Percentiles rank a stretch among this genome's conserved stretches.
phyloP scores from a whole-genome alignment of 805 yeast genomes.

The Yamadazyma philogaea region DNA sequence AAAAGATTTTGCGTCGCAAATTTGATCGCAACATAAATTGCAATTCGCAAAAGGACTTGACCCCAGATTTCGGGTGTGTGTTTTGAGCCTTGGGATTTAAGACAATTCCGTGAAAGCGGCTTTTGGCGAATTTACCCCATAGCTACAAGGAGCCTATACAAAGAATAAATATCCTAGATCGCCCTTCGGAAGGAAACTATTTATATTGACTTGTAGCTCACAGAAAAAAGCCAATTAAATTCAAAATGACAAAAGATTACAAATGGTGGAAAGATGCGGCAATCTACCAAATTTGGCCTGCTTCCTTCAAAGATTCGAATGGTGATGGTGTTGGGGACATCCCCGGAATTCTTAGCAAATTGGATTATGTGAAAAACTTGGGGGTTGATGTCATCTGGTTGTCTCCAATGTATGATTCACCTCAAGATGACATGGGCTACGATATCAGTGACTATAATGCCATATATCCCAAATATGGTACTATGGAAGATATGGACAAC shows the following conservation, averaged over 20 bases:
- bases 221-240: background rate
- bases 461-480: constrained; percentile 52
- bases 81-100: background rate
- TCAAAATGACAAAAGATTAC: constrained; percentile 11
- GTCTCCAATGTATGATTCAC: constrained; percentile 57
- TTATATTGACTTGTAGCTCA: background rate
- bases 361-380: constrained; percentile 49
- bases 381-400: constrained; percentile 56
- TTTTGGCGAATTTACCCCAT: background rate
- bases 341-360: constrained; percentile 49
- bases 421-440: constrained; percentile 63
- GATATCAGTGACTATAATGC: constrained; percentile 54
- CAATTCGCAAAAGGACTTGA: constrained; percentile 5
- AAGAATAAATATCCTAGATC: too few relatives aligned
- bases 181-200: too few relatives aligned
- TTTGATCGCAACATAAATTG: constrained; percentile 7
- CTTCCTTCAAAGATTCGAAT: constrained; percentile 56
- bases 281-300: constrained; percentile 60
- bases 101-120: background rate
- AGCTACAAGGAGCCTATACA: background rate
- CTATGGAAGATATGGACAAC: constrained; percentile 49
- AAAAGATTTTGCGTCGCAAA: constrained; percentile 10
- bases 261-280: constrained; percentile 59
- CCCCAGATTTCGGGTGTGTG: background rate
- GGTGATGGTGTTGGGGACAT: constrained; percentile 60